phyloP scores from a whole-genome alignment of 805 yeast species.

The Yarrowia yakushimensis region DNA sequence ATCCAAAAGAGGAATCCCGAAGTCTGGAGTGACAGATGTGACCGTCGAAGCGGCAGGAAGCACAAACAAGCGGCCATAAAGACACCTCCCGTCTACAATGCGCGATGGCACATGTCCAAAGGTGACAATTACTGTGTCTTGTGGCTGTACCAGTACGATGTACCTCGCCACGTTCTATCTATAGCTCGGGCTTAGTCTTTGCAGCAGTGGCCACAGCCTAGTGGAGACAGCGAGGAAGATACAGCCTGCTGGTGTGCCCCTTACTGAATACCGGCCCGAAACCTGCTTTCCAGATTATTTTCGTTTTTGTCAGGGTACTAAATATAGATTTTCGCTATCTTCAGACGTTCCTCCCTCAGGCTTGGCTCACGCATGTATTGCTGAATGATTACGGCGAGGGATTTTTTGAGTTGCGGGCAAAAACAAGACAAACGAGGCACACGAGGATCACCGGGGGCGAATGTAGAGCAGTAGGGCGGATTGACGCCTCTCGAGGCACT shows the following conservation, averaged over 20 bases:
- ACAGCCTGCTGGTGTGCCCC: no score
- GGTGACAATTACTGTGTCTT: background rate
- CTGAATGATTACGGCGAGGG: slow-evolving; percentile 16
- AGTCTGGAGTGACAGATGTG: background rate
- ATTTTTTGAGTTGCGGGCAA: background rate
- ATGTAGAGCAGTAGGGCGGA: background rate
- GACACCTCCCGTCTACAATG: background rate
- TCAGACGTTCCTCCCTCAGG: background rate
- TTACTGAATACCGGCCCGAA: background rate
- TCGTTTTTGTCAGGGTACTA: background rate
- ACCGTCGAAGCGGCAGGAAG: background rate
- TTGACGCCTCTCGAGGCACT: background rate
- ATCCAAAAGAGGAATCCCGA: background rate
- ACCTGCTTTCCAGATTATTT: background rate
- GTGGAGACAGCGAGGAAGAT: background rate
- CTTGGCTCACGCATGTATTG: background rate
- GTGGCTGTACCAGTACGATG: background rate
- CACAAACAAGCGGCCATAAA: background rate
- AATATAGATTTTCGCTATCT: slow-evolving; percentile 7
- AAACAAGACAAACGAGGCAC: background rate
- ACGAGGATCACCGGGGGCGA: background rate
- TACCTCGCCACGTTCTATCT: background rate
- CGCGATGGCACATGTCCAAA: no score
- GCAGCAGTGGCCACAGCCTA: background rate
- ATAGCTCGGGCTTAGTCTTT: background rate